phyloP scores from a whole-genome alignment of 352 stramenopile species.

The Globisporangium emineosum region DNA sequence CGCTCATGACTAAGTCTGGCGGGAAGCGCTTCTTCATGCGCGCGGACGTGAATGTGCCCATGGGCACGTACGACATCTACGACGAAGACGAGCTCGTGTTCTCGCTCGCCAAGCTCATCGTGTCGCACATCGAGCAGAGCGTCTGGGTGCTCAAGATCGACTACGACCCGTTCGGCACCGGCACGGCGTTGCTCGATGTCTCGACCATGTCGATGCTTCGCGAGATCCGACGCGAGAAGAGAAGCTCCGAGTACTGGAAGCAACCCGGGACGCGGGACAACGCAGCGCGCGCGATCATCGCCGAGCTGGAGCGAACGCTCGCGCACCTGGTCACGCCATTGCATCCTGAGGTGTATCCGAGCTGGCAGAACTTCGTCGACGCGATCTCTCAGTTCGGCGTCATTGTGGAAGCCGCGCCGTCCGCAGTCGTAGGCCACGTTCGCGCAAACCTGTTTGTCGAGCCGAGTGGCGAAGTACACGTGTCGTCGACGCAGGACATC shows the following conservation, averaged over 20 bases:
- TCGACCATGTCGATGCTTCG: conserved; percentile 52
- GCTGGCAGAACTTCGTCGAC: conserved; percentile 51
- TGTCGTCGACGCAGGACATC: conserved; percentile 70
- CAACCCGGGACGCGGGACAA: conserved; percentile 65
- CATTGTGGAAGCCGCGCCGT: conserved; percentile 74
- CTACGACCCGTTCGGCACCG: conserved; percentile 62
- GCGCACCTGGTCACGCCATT: conserved; percentile 17
- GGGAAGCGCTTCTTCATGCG: conserved; percentile 79
- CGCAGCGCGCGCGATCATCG: conserved; percentile 45
- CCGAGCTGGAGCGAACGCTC: conserved; percentile 56
- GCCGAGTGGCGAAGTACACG: conserved; percentile 57
- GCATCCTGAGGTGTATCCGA: conserved; percentile 54
- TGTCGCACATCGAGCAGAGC: conserved; percentile 75
- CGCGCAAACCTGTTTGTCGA: conserved; percentile 80
- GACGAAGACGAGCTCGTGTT: conserved; percentile 83
- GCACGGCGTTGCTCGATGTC: conserved; percentile 66
- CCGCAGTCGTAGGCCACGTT: conserved; percentile 38
- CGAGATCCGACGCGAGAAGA: conserved; percentile 60
- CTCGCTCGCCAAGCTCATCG: conserved; percentile 83
- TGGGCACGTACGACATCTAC: conserved; percentile 87
- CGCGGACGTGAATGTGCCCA: conserved; percentile 84
- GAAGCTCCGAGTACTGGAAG: conserved; percentile 62
- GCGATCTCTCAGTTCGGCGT: conserved; percentile 68
- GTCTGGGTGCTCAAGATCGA: conserved; percentile 85
- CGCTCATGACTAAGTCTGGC: conserved; percentile 74